Evolutionary conservation across 2,329 filamentous ascomycete species (phyloP).

Genomic region (Ascochyta pisi): DNA sequence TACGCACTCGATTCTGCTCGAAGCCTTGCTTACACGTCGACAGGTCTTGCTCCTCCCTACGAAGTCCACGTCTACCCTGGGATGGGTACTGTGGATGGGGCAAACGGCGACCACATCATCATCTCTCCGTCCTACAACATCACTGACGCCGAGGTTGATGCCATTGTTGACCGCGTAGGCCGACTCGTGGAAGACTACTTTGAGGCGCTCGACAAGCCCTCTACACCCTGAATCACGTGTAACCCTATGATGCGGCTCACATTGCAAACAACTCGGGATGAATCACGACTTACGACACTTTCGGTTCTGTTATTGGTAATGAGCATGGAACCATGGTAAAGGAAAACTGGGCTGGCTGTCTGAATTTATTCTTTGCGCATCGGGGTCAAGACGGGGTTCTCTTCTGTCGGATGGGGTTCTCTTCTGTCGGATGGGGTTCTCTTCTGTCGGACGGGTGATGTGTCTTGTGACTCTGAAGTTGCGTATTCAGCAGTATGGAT

Average conservation of each 20-base stretch:
- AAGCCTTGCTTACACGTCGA: constrained; percentile 5
- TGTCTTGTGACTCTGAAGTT: too few species aligned
- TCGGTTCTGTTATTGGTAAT: not conserved
- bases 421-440: too few species aligned
- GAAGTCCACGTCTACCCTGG: constrained; percentile 70
- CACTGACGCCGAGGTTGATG: constrained; percentile 62
- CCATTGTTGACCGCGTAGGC: constrained; percentile 60
- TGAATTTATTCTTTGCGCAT: constrained; percentile 7
- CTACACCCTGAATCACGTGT: not conserved
- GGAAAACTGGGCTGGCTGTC: constrained; percentile 9
- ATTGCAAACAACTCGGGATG: not conserved
- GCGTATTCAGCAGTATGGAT: too few species aligned
- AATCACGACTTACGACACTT: not conserved
- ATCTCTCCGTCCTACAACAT: constrained; percentile 73
- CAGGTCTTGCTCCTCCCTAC: constrained; percentile 53
- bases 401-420: too few species aligned
- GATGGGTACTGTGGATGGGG: constrained; percentile 64
- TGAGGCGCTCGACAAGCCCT: constrained; percentile 9
- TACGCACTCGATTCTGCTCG: not conserved
- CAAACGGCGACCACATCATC: constrained; percentile 72
- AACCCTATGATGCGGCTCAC: not conserved
- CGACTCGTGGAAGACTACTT: constrained; percentile 62
- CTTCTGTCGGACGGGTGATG: too few species aligned
- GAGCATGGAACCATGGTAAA: not conserved
- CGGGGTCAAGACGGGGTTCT: too few species aligned